Evolutionary conservation across 805 yeast genomes (phyloP).

Genomic region (Dipodascopsis uninucleata): DNA sequence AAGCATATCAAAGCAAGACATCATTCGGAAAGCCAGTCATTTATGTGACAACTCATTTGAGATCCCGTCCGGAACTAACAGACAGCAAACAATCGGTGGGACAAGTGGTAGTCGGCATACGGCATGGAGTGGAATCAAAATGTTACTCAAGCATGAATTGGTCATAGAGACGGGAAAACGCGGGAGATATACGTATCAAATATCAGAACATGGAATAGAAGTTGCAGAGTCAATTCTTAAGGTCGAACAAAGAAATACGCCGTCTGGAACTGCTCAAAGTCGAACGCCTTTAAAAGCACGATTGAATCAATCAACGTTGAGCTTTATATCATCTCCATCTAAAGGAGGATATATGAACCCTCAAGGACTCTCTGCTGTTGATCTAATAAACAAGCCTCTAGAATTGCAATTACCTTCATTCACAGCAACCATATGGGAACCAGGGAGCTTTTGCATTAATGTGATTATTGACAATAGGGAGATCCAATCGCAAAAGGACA

Average conservation of each 20-base stretch:
- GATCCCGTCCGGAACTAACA: constrained; percentile 8
- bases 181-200: constrained; percentile 50
- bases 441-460: constrained; percentile 54
- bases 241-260: constrained; percentile 3
- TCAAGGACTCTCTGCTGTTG: constrained; percentile 1
- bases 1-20: constrained; percentile 65
- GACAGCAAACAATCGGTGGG: constrained; percentile 17
- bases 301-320: too few species aligned
- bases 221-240: constrained; percentile 52
- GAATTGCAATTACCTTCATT: constrained; percentile 24
- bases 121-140: constrained; percentile 72
- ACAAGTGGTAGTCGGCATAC: constrained; percentile 50
- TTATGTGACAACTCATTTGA: constrained; percentile 31
- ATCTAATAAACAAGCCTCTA: constrained; percentile 24
- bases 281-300: background rate
- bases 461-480: constrained; percentile 80
- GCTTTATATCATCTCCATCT: too few species aligned
- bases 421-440: constrained; percentile 50
- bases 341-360: too few species aligned
- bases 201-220: constrained; percentile 61
- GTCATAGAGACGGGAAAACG: constrained; percentile 15
- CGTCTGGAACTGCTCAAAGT: background rate
- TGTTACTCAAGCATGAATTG: constrained; percentile 42
- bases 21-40: constrained; percentile 47
- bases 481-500: constrained; percentile 59